A percentile compares a stretch with the other conserved stretches of the same genome.
Conservation (phyloP, 2,329 filamentous ascomycete species). For the Sclerotinia borealis region DNA sequence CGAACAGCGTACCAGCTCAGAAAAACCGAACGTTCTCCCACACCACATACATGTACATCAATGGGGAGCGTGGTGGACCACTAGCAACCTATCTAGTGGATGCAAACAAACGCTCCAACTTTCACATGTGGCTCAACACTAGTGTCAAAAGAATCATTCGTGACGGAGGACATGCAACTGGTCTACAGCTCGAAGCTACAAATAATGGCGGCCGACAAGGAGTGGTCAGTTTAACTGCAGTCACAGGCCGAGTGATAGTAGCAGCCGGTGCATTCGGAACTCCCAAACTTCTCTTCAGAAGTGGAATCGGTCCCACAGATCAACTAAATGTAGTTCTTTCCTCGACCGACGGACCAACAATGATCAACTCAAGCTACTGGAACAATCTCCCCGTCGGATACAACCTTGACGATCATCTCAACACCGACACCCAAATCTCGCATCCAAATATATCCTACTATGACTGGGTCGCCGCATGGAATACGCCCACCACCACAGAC, state of each 20-base stretch:
- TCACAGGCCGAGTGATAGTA: constrained; percentile 59
- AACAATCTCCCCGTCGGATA: constrained; percentile 53
- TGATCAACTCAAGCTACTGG: constrained; percentile 47
- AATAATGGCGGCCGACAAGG: constrained; percentile 49
- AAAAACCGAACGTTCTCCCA: constrained; percentile 62
- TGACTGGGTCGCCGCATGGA: constrained; percentile 58
- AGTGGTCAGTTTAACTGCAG: constrained; percentile 52
- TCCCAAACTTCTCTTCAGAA: constrained; percentile 52
- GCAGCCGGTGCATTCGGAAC: constrained; percentile 66
- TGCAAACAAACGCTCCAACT: constrained; percentile 54
- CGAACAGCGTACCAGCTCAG: constrained; percentile 49
- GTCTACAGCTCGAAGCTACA: constrained; percentile 59
- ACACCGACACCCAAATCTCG: constrained; percentile 47
- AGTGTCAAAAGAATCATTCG: constrained; percentile 63
- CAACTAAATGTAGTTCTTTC: constrained; percentile 44
- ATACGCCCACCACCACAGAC: constrained; percentile 41
- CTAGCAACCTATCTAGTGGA: constrained; percentile 65
- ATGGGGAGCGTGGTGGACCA: constrained; percentile 63
- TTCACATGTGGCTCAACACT: constrained; percentile 60
- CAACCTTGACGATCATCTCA: constrained; percentile 54
- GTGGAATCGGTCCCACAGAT: constrained; percentile 49
- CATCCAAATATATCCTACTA: constrained; percentile 52
- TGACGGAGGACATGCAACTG: constrained; percentile 54
- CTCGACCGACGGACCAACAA: constrained; percentile 44
- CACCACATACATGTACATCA: constrained; percentile 60